Percentiles rank a stretch among this genome's conserved stretches.
Evolutionary conservation across 2,329 filamentous ascomycete genomes (phyloP).

Genomic region (Aspergillus fumigatiaffinis): DNA sequence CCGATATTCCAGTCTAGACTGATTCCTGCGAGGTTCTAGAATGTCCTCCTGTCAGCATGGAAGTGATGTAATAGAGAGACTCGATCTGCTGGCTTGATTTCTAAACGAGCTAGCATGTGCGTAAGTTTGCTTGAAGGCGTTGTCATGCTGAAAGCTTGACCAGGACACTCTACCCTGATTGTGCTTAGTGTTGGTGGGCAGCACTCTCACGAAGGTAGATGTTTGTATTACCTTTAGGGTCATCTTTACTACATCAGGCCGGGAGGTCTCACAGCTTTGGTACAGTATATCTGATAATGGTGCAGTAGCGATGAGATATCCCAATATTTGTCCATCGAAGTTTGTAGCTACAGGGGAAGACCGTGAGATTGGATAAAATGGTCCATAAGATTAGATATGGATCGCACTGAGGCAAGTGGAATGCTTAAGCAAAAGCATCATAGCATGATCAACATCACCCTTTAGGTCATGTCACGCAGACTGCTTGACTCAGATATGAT

Average conservation of each 20-base stretch:
- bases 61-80: not conserved
- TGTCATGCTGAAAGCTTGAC: not conserved
- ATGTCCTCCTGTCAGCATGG: not conserved
- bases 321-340: too few relatives aligned
- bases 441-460: not conserved
- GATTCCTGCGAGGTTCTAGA: not conserved
- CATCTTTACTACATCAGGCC: too few relatives aligned
- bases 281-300: too few relatives aligned
- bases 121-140: not conserved
- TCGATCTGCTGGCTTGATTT: not conserved
- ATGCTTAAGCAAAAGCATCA: too few relatives aligned
- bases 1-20: not conserved
- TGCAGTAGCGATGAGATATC: too few relatives aligned
- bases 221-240: not conserved
- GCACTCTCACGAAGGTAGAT: not conserved
- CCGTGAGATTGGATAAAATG: not conserved
- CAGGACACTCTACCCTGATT: not conserved
- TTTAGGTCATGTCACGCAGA: not conserved
- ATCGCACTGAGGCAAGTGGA: not conserved
- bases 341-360: not conserved
- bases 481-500: too few relatives aligned
- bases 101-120: not conserved
- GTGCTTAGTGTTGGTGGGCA: not conserved
- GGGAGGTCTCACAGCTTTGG: too few relatives aligned
- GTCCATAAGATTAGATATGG: too few relatives aligned